Conservation (phyloP, 2,329 filamentous ascomycete species). For the Alternaria rosae region DNA sequence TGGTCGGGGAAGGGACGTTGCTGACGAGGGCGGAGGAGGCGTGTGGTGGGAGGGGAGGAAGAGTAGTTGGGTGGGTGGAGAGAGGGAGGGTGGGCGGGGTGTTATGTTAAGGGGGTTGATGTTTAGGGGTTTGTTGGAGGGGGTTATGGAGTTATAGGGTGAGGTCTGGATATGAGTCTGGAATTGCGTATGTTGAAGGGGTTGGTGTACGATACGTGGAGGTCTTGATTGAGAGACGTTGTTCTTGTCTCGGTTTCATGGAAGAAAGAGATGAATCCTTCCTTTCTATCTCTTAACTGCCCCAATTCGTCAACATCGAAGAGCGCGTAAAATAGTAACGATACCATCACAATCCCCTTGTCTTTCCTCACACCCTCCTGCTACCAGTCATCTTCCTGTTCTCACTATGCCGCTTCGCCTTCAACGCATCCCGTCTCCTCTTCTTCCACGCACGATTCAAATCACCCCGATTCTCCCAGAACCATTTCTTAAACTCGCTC, state of each 20-base stretch:
- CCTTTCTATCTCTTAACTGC: neutral
- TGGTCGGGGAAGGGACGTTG: neutral
- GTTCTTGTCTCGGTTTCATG: neutral
- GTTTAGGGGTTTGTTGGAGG: too few species aligned
- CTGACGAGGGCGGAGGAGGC: constrained; percentile 19
- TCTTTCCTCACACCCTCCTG: neutral
- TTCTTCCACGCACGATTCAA: constrained; percentile 61
- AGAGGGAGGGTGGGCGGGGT: constrained; percentile 17
- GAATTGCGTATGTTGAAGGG: too few species aligned
- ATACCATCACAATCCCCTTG: neutral
- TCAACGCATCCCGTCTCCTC: constrained; percentile 65
- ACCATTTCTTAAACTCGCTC: constrained; percentile 68
- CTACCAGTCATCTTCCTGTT: constrained; percentile 58
- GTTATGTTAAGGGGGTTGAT: constrained; percentile 32
- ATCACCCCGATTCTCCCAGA: constrained; percentile 62
- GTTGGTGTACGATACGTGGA: neutral
- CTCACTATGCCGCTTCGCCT: constrained; percentile 66
- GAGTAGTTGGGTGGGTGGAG: neutral
- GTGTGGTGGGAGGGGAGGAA: constrained; percentile 12
- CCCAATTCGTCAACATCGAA: neutral
- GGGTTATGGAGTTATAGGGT: too few species aligned
- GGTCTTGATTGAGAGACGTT: neutral
- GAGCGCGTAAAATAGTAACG: neutral
- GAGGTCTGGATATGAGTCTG: too few species aligned
- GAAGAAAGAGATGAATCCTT: neutral